Base-by-base conservation (phyloP, 148 eudicot genomes). In the Diospyros lotus region DNA sequence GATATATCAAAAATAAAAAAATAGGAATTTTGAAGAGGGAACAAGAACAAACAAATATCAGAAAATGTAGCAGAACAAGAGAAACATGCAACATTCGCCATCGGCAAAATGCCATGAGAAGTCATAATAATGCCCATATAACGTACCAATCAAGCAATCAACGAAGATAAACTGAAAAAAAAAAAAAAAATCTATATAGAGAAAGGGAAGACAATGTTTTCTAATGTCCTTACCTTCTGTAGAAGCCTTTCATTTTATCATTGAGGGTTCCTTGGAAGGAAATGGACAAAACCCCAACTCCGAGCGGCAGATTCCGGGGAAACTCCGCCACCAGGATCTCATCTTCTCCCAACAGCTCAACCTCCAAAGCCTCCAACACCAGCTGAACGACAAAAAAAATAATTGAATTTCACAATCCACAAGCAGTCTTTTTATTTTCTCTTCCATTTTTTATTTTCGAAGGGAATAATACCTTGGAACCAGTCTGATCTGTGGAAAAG, bases 181-280 rank as follows among this genome's bases (percentile, higher is more conserved):
- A n/a, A n/a, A 1, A 66, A 6, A 44, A 2, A 7, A 1, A 65
- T 44, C 6, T 28, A 3, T 28, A 60, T 28, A 17, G 9, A 3
- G 18, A 69, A 40, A 39, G 11, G 5, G 61, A 58, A 6, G n/a
- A 28, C 5, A 50, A 28, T 28, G 28, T 28, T 28, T 28, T 28
- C 28, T 28, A 28, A 55, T 14, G 10, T 12, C 54, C 43, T 9
- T 14, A 96, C 99, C 99, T 96, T 85, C 90, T 87, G 80, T 96
- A 96, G 78, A 96, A 96, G 0, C 99, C 99, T 79, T 93, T 96
- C 99, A 96, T 93, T 69, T 88, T 86, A 77, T 96, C 98, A 83
- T 93, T 96, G 43, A 96, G 84, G 73, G 86, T 96, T 71, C 98
- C 99, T 45, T 86, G 82, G 68, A 91, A 96, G 4, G 77, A 75